Evolutionary conservation across 305 asterid species (phyloP).

Genomic region (Lippia alba): DNA sequence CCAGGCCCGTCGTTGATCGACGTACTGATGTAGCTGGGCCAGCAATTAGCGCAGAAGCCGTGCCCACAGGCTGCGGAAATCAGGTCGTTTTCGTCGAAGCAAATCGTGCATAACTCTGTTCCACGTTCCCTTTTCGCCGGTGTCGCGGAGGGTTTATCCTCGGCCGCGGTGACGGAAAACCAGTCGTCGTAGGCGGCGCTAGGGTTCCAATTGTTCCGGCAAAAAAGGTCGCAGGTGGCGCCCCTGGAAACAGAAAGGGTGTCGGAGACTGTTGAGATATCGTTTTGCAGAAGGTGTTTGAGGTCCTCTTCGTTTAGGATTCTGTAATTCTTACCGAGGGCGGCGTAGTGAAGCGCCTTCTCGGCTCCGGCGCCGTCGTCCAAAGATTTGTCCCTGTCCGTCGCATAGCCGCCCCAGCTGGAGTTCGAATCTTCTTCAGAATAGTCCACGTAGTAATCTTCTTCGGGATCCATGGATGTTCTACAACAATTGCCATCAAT

Average conservation of each 20-base stretch:
- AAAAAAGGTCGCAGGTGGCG: conserved; percentile 42
- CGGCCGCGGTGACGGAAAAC: conserved; percentile 45
- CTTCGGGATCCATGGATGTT: no score
- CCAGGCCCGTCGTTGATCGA: conserved; percentile 51
- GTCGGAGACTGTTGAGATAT: conserved; percentile 36
- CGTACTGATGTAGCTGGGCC: conserved; percentile 36
- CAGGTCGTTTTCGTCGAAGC: conserved; percentile 35
- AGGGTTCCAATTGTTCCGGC: conserved; percentile 49
- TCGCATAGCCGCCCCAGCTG: background rate
- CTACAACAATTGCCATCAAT: no score
- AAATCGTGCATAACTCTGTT: conserved; percentile 41
- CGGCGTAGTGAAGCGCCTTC: background rate
- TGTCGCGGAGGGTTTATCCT: conserved; percentile 28
- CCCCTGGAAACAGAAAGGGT: conserved; percentile 46
- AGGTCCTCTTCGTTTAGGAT: conserved; percentile 45
- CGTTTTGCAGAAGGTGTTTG: conserved; percentile 41
- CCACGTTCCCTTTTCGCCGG: background rate
- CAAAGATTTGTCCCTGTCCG: background rate
- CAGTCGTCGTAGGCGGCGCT: conserved; percentile 46
- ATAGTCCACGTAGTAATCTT: no score
- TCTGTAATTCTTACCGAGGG: conserved; percentile 29
- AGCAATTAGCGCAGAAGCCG: conserved; percentile 49
- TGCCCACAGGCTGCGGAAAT: conserved; percentile 49
- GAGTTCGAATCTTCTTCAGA: conserved; percentile 12
- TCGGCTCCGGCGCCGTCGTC: background rate